These are phyloP conservation scores for Fusarium citri DNA, from an alignment of 2,329 filamentous ascomycete species.

Conservation along the genomic window DNA sequence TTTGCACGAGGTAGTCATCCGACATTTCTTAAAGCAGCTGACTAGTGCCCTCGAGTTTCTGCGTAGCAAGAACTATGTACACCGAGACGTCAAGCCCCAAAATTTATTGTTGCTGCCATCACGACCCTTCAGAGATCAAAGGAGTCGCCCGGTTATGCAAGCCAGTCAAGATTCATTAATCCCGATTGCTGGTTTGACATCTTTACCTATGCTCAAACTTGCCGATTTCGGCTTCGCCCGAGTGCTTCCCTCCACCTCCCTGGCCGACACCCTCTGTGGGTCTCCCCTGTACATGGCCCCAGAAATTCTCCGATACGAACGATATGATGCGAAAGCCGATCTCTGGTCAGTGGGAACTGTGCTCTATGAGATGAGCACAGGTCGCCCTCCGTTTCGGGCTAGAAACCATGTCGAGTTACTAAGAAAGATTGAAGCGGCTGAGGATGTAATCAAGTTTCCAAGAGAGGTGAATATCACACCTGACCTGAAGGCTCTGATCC, in stretches of 20 bases:
- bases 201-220: slow-evolving; percentile 95
- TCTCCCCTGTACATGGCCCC: slow-evolving; percentile 99
- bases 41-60: slow-evolving; percentile 92
- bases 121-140: slow-evolving; percentile 72
- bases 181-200: slow-evolving; percentile 82
- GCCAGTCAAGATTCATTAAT: slow-evolving; percentile 84
- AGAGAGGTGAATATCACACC: slow-evolving; percentile 76
- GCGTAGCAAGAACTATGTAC: slow-evolving; percentile 85
- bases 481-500: slow-evolving; percentile 84
- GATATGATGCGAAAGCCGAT: slow-evolving; percentile 96
- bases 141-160: slow-evolving; percentile 71
- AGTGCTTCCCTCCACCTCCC: slow-evolving; percentile 86
- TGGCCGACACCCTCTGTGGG: slow-evolving; percentile 95
- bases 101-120: slow-evolving; percentile 92
- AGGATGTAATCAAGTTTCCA: slow-evolving; percentile 87
- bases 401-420: slow-evolving; percentile 95
- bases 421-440: slow-evolving; percentile 88
- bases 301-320: slow-evolving; percentile 95
- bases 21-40: slow-evolving; percentile 96
- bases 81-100: slow-evolving; percentile 97
- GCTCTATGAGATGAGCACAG: slow-evolving; percentile 93
- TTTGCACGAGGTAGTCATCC: slow-evolving; percentile 95
- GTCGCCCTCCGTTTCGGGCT: slow-evolving; percentile 89
- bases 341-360: slow-evolving; percentile 98
- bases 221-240: slow-evolving; percentile 99